Base-by-base conservation (phyloP, 2,329 filamentous ascomycete species). In the Aquanectria penicillioides region DNA sequence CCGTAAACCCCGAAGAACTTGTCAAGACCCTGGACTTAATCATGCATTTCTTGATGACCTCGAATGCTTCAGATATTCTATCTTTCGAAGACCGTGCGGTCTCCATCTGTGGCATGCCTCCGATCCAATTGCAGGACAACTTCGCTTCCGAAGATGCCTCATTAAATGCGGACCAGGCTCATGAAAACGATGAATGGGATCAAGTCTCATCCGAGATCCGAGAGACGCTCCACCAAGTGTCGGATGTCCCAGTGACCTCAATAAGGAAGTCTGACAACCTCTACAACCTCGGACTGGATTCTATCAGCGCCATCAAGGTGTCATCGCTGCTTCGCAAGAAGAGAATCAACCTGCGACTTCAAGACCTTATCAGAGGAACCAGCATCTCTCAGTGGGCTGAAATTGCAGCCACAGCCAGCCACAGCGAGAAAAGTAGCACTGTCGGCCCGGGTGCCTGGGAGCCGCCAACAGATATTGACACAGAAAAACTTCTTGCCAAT, bases 271-370 rank as follows among this genome's bases (percentile, higher is more conserved):
- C 81, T 1, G 84, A 88, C 47, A 92, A 84, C 0, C 84, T 97
- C 11, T 97, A 95, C 73, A 89, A 95, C 62, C 82, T 97, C 2
- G 94, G 94, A 0, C 85, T 97, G 2, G 94, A 97, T 72, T 97
- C 94, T 0, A 97, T 97, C 73, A 94, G 89, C 63, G 90, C 93
- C 2, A 95, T 97, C 77, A 96, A 95, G 69, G 87, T 93, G 4
- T 87, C 88, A 8, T 84, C 89, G 0, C 79, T 93, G 7, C 78
- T 97, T 4, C 87, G 86, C 36, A 90, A 85, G 64, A 76, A 81
- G 36, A 85, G 81, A 0, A 75, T 97, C 7, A 74, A 77, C 11
- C 73, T 97, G 1, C 82, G 83, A 28, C 90, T 94, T 3, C 88
- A 90, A 36, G 86, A 92, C 33, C 86, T 97, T 68, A 77, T 96